Percentiles rank a stretch among this genome's conserved stretches.
These are phyloP conservation scores for Hypoxylon sp. DNA, from an alignment of 2,329 filamentous ascomycete genomes.

Conservation along the genomic window DNA sequence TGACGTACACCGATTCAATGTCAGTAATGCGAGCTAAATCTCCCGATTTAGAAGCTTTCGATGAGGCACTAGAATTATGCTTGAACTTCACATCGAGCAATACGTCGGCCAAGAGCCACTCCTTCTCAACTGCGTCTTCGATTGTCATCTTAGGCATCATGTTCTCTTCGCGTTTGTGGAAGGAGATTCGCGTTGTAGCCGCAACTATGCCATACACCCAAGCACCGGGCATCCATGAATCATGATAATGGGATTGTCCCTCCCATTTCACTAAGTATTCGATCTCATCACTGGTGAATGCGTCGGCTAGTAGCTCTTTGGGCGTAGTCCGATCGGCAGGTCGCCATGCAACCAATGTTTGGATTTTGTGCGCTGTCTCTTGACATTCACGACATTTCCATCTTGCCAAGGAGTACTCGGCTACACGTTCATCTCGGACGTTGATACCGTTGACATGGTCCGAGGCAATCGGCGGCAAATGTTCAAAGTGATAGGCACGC, in stretches of 20 bases:
- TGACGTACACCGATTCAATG: conserved; percentile 82
- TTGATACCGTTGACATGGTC: conserved; percentile 59
- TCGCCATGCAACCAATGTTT: conserved; percentile 89
- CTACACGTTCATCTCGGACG: conserved; percentile 71
- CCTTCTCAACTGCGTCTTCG: conserved; percentile 87
- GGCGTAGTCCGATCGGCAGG: conserved; percentile 72
- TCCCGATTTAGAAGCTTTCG: conserved; percentile 67
- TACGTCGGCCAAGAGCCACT: conserved; percentile 87
- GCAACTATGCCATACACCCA: conserved; percentile 85
- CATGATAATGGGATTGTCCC: conserved; percentile 81
- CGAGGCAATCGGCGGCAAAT: conserved; percentile 71
- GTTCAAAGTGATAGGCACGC: conserved; percentile 85
- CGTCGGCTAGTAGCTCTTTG: conserved; percentile 63
- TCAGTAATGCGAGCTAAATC: conserved; percentile 79
- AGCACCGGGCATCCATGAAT: conserved; percentile 86
- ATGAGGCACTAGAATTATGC: conserved; percentile 61
- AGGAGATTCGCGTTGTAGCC: conserved; percentile 76
- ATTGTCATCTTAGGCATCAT: conserved; percentile 75
- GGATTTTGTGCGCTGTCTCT: conserved; percentile 74
- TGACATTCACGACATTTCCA: conserved; percentile 88
- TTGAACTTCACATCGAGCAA: conserved; percentile 83
- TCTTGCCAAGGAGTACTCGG: conserved; percentile 75
- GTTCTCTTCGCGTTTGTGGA: conserved; percentile 76
- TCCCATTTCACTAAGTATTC: conserved; percentile 96
- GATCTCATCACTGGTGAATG: conserved; percentile 80